These are phyloP conservation scores for Botrytis byssoidea DNA, from an alignment of 2,329 filamentous ascomycete species.

Conservation along the genomic window DNA sequence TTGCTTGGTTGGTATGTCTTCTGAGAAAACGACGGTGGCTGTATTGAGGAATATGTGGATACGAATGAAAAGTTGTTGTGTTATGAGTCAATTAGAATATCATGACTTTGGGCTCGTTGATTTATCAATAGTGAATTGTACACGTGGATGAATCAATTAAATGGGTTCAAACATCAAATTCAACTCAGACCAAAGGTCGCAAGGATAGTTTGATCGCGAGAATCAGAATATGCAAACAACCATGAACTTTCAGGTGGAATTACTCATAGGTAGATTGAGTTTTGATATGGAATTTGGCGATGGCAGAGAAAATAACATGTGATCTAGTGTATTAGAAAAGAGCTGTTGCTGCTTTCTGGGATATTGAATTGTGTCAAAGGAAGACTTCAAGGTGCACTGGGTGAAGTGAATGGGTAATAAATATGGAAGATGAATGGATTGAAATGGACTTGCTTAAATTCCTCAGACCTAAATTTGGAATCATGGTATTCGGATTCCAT, in stretches of 20 bases:
- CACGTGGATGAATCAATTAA: background rate
- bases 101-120: background rate
- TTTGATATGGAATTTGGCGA: background rate
- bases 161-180: background rate
- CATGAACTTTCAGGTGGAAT: slow-evolving; percentile 8
- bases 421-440: background rate
- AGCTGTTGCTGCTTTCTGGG: background rate
- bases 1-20: background rate
- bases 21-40: background rate
- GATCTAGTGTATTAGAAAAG: background rate
- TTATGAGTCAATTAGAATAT: background rate
- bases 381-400: background rate
- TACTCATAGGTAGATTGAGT: background rate
- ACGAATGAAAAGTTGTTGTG: background rate
- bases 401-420: background rate
- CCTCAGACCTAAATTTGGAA: background rate
- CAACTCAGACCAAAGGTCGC: background rate
- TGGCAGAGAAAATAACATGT: background rate
- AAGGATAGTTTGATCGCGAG: background rate
- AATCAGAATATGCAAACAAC: background rate
- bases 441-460: background rate
- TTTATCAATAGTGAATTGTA: background rate
- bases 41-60: background rate
- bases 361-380: background rate
- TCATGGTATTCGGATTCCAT: background rate